Base-by-base conservation (phyloP, 768 basidiomycete species). In the Gloeopeniophorella convolvens region DNA sequence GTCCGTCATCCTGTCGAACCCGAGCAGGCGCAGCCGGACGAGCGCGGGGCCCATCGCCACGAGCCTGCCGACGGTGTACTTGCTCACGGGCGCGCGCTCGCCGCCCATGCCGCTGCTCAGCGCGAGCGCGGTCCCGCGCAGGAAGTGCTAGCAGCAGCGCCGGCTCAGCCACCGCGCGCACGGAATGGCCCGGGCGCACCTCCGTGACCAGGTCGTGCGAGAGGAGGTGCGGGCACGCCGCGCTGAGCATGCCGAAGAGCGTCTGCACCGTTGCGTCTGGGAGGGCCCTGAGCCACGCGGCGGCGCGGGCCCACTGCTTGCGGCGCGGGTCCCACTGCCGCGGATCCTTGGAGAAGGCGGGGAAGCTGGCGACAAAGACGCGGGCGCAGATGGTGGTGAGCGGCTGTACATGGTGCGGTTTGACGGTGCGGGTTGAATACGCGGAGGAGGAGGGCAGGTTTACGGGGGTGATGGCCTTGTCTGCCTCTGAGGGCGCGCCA, bases 1-100 rank as follows among this genome's bases (percentile, higher is more conserved):
- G 55, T 86, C 84, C 0, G 72, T 43, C 24, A 80, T 68, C 54
- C 80, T 77, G 37, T 68, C 65, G 28, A 85, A 77, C 5, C 73
- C 76, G 5, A 62, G 70, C 32, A 86, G 63, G 43, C 74, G 69
- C 1, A 86, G 69, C 37, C 83, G 66, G 39, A 55, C 52, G 18
- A 60, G 45, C 21, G 37, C 49, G 4, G 48, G 42, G n/a, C 46
- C 36, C 34, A 58, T 50, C 1, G 59, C 56, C 2, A 64, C 60
- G 18, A 84, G 64, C 9, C 72, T 75, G 3, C 61, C 45, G 7
- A 86, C 67, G 0, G 82, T 83, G 47, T 64, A 65, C 46, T 66
- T 70, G 33, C 66, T 70, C 4, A 85, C 76, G 5, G 54, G 57
- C 15, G 52, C 48, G 11, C 42, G 42, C 33, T 42, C 47, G 10